Percentiles rank a stretch among this genome's conserved stretches.
Conservation (phyloP, 371 early-diverging fungal genomes). For the Saksenaea vasiformis region DNA sequence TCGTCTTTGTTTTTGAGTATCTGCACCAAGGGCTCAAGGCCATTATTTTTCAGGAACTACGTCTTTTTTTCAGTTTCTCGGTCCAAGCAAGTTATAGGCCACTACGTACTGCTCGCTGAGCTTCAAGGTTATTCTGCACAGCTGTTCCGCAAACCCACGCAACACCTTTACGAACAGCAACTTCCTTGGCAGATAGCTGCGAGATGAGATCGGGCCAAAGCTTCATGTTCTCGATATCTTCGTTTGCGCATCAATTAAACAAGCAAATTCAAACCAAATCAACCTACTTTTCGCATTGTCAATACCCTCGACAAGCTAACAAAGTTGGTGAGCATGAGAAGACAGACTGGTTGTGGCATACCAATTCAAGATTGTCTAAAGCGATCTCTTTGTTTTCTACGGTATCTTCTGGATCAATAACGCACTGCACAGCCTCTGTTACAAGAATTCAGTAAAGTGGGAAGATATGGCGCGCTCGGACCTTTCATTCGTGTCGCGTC, state of each 20-base stretch:
- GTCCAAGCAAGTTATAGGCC: not conserved
- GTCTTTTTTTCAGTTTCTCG: not conserved
- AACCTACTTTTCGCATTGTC: slow-evolving; percentile 89
- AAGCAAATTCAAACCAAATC: not conserved
- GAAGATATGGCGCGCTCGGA: slow-evolving; percentile 16
- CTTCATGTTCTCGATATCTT: slow-evolving; percentile 83
- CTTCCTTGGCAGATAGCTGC: slow-evolving; percentile 54
- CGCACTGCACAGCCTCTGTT: slow-evolving; percentile 69
- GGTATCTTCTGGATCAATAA: slow-evolving; percentile 57
- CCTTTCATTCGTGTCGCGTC: slow-evolving; percentile 87
- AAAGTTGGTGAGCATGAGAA: not conserved
- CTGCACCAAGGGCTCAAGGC: slow-evolving; percentile 57
- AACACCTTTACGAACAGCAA: slow-evolving; percentile 68
- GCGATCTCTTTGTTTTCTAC: slow-evolving; percentile 77
- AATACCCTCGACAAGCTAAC: slow-evolving; percentile 84
- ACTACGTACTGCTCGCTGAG: slow-evolving; percentile 74
- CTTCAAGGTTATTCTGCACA: slow-evolving; percentile 89
- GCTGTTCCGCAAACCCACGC: slow-evolving; percentile 94
- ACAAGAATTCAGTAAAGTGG: not conserved
- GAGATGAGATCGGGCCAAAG: slow-evolving; percentile 84
- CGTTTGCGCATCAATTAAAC: not conserved
- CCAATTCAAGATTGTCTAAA: slow-evolving; percentile 92
- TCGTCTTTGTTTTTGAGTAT: slow-evolving; percentile 52
- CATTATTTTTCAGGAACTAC: slow-evolving; percentile 66
- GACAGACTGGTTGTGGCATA: slow-evolving; percentile 14